phyloP scores from a whole-genome alignment of 805 yeast genomes.

The Cyberlindnera suaveolens region DNA sequence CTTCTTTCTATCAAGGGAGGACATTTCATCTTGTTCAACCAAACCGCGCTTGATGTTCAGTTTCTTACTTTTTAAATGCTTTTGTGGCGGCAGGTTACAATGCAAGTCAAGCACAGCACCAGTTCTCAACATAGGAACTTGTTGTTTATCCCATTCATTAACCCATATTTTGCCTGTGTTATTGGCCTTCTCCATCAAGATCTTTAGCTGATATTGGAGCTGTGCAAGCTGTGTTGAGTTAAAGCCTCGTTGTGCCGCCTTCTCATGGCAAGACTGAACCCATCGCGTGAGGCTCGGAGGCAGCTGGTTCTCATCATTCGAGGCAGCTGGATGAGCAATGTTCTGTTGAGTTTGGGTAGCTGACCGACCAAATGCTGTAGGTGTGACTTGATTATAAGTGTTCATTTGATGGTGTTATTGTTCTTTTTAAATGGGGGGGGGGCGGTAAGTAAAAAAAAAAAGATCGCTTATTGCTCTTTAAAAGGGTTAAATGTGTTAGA shows the following conservation, averaged over 20 bases:
- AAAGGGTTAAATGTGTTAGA: too few relatives aligned
- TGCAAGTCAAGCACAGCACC: conserved; percentile 10
- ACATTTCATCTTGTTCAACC: conserved; percentile 11
- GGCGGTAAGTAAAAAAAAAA: too few relatives aligned
- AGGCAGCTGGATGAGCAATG: too few relatives aligned
- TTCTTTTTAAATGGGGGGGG: too few relatives aligned
- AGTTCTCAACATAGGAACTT: conserved; percentile 18
- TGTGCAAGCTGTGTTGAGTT: conserved; percentile 7
- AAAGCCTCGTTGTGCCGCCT: conserved; percentile 12
- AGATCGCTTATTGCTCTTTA: too few relatives aligned
- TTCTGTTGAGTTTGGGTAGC: conserved; percentile 6
- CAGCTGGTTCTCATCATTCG: background rate
- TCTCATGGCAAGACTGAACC: conserved; percentile 18
- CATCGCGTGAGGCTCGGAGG: conserved; percentile 18
- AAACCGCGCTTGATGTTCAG: background rate
- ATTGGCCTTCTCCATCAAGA: conserved; percentile 22
- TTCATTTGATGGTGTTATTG: conserved; percentile 2
- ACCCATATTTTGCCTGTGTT: conserved; percentile 18
- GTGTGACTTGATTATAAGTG: conserved; percentile 12
- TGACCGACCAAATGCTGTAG: conserved; percentile 7
- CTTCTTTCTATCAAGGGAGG: conserved; percentile 24
- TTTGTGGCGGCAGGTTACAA: conserved; percentile 9
- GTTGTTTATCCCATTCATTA: conserved; percentile 25
- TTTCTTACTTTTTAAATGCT: conserved; percentile 1
- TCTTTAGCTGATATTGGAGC: conserved; percentile 21